Base-by-base conservation (phyloP, 2,329 filamentous ascomycete genomes). In the Colletotrichum orchidophilum region DNA sequence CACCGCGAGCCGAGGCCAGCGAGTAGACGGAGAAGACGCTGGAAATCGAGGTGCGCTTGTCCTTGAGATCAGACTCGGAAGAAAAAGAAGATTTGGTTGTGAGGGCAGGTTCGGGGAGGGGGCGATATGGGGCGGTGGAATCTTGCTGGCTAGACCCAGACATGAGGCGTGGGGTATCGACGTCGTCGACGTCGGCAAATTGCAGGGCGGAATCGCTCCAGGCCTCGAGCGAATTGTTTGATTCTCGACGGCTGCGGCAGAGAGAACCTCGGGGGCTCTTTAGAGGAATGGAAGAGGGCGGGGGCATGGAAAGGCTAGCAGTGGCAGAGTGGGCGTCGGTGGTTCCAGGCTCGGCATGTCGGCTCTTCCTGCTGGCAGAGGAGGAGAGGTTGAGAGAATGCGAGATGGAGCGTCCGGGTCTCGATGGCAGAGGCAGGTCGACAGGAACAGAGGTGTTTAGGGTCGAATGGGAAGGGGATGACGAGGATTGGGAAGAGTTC, bases 1-100 rank as follows among this genome's bases (percentile, higher is more conserved):
- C 83, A 35, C 85, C 87, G 55, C 87, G 87, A 63, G 85, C 88
- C 6, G 91, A 93, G 54, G 89, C 88, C 27, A 93, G 82, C 35
- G 92, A 94, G 77, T 93, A 92, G 61, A 94, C 83, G 1, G 93
- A 95, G 77, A 93, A 92, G 63, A 94, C 82, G 1, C 93, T 95
- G 8, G 92, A 93, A 71, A 92, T 87, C 27, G 93, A 95, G 78
- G 93, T 85, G 61, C 93, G 90, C 76, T 93, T 92, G 61, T 93
- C 90, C 76, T 93, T 92, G 54, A 84, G 84, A 49, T 91, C 84
- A 26, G 80, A 76, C 24, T 88, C 86, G 18, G 87, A 87, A 15
- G 87, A 87, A 70, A 85, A 80, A 13, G 88, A 88, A 24, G 84
- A 83, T 63, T 83, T 83, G 50, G 83, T 77, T 58, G 81, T 81